phyloP scores from a whole-genome alignment of 306 rosid species.

The Glycyrrhiza uralensis region DNA sequence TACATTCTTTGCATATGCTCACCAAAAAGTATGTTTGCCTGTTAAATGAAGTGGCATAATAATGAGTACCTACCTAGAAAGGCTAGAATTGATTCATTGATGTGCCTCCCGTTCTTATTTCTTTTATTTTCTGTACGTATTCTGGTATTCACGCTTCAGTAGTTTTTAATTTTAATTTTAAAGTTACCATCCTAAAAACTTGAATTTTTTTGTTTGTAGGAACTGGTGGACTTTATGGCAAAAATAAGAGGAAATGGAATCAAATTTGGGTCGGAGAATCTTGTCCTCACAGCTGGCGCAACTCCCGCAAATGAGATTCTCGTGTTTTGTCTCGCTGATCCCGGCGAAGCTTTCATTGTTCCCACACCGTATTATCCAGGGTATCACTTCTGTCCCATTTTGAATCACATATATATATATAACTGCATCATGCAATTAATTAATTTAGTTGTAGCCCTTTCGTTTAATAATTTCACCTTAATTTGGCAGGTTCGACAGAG shows the following conservation, averaged over 20 bases:
- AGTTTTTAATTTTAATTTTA: neutral
- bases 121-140: no score
- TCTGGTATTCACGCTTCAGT: no score
- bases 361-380: conserved; percentile 95
- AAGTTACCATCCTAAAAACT: neutral
- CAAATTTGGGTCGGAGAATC: conserved; percentile 42
- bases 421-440: no score
- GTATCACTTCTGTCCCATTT: conserved; percentile 21
- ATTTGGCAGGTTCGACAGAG: conserved; percentile 71
- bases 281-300: conserved; percentile 84
- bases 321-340: conserved; percentile 80
- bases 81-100: no score
- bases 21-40: no score
- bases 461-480: no score
- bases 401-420: no score
- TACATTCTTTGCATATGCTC: no score
- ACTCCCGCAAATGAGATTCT: conserved; percentile 87
- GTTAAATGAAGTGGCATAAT: no score
- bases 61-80: no score
- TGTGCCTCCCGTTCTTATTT: no score
- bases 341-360: conserved; percentile 81
- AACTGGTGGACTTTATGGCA: conserved; percentile 58
- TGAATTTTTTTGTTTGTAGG: conserved; percentile 28
- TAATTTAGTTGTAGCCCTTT: no score
- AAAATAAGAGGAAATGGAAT: conserved; percentile 59